These are phyloP conservation scores for Termitomyces eurrhizus DNA, from an alignment of 768 basidiomycete genomes.

Conservation along the genomic window DNA sequence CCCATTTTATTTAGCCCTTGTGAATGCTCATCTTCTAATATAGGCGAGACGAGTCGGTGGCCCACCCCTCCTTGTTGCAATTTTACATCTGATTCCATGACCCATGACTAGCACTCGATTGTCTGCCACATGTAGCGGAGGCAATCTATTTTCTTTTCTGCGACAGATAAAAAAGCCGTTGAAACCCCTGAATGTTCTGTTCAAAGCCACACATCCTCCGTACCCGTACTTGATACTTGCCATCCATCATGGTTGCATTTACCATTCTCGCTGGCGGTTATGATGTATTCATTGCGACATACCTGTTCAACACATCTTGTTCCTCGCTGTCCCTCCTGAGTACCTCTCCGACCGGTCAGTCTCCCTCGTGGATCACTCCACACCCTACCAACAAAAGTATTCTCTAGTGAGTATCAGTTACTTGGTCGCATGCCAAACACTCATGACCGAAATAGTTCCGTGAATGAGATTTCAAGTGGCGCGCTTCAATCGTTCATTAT, in stretches of 20 bases:
- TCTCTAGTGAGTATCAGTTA: conserved; percentile 47
- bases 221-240: background rate
- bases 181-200: background rate
- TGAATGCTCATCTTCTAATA: background rate
- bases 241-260: conserved; percentile 53
- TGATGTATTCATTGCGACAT: conserved; percentile 56
- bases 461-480: conserved; percentile 49
- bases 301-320: conserved; percentile 53
- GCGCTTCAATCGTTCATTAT: conserved; percentile 58
- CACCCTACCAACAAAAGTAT: conserved; percentile 56
- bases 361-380: conserved; percentile 57
- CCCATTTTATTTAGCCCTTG: background rate
- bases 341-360: conserved; percentile 46
- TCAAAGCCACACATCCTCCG: background rate
- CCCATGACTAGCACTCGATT: background rate
- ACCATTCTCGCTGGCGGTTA: conserved; percentile 70
- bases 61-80: background rate
- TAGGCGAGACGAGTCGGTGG: background rate
- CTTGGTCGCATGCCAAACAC: background rate
- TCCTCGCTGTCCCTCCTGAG: conserved; percentile 42
- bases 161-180: conserved; percentile 1
- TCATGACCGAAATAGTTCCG: conserved; percentile 37
- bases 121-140: conserved; percentile 2
- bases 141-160: background rate
- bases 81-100: background rate